Base-by-base conservation (phyloP, 148 eudicot genomes). In the Salicornia ramosissima region DNA sequence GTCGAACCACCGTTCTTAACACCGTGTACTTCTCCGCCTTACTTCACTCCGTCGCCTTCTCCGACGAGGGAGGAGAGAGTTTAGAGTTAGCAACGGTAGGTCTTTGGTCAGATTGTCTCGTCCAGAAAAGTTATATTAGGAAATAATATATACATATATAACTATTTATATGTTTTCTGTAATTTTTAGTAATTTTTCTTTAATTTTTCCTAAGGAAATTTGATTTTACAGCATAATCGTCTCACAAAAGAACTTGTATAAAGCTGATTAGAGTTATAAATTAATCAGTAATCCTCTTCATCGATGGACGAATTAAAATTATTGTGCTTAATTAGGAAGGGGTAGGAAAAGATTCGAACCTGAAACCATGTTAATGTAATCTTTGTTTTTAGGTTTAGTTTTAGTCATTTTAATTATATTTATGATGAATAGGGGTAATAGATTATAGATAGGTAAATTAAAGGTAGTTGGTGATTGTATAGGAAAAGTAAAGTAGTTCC, bases 1-100 rank as follows among this genome's bases (percentile, higher is more conserved):
- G 64, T 64, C 14, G 78, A 75, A 39, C 78, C 78, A 10, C 74
- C 73, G 22, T 75, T 75, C 14, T 63, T 69, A 25, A 75, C 78
- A n/a, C 78, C 74, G 11, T 69, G 78, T 45, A 39, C 63, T 18
- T 75, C 78, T 7, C 78, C 78, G 3, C 64, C 69, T 7, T 75
- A 75, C 19, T 63, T 6, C 12, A 75, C 78, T 24, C 78, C 78
- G 28, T 29, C 73, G 5, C 59, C 73, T 15, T 75, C 78, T 5
- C 78, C 78, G 28, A 25, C 63, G 8, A 71, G 74, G 19, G 68
- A 50, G n/a, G 34, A 53, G 21, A 53, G 13, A 22, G 47, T n/a
- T 34, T 36, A 3, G 4, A 36, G 40, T 36, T 36, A 36, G 8
- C 8, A 36, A 36, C 40, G 8, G 8, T 36, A 4, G 8, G 4